Conservation (phyloP, 2,329 filamentous ascomycete species). For the Sphaerostilbella broomeana region DNA sequence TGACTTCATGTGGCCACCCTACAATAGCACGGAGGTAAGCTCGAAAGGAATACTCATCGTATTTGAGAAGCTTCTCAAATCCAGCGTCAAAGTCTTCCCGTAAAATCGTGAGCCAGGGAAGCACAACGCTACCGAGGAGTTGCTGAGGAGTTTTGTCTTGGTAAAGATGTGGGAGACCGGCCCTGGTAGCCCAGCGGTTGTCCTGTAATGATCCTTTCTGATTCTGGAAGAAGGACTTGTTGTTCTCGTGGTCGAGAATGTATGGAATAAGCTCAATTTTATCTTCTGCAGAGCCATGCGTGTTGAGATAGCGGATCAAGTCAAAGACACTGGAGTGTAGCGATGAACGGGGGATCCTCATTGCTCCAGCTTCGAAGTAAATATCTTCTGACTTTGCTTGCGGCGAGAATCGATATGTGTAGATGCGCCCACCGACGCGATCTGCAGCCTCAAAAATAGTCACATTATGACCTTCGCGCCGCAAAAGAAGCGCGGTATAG, state of each 20-base stretch:
- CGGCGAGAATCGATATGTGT: conserved; percentile 2
- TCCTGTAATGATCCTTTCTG: conserved; percentile 2
- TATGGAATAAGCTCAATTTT: conserved; percentile 6
- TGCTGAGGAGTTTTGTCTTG: conserved; percentile 2
- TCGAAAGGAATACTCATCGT: conserved; percentile 9
- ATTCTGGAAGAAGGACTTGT: conserved; percentile 4
- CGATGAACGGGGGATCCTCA: conserved; percentile 7
- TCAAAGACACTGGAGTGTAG: conserved; percentile 5
- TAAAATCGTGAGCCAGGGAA: conserved; percentile 4
- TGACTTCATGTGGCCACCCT: conserved; percentile 10
- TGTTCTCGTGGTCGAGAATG: conserved; percentile 9
- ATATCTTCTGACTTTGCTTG: neutral
- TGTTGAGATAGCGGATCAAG: conserved; percentile 6
- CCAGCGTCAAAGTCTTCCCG: conserved; percentile 5
- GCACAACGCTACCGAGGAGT: conserved; percentile 6
- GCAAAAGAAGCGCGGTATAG: conserved; percentile 2
- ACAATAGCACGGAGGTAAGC: conserved; percentile 5
- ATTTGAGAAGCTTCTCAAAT: conserved; percentile 4
- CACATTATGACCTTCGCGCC: conserved; percentile 6
- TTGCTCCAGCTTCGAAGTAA: conserved; percentile 9
- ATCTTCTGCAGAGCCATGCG: neutral
- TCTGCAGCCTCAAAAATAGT: conserved; percentile 9
- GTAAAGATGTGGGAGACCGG: conserved; percentile 1
- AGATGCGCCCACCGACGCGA: conserved; percentile 5
- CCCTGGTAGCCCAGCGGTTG: conserved; percentile 1